phyloP scores from a whole-genome alignment of 2,329 filamentous ascomycete genomes.

The Periglandula ipomoeae region DNA sequence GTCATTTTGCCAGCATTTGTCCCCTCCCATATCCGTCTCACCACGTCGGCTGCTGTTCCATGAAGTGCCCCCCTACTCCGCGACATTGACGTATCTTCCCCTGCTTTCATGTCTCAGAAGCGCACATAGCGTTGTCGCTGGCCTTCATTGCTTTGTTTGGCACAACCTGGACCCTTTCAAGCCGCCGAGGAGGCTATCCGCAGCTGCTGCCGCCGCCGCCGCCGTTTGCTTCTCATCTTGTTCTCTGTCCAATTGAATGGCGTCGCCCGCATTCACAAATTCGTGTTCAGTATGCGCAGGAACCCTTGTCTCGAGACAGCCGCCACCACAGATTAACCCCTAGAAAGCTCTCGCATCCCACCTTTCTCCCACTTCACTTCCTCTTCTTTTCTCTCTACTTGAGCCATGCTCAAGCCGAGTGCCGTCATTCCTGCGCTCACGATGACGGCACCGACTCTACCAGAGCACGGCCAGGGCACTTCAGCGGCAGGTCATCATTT shows the following conservation, averaged over 20 bases:
- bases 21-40: not conserved
- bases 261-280: constrained; percentile 7
- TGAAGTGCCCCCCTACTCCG: not conserved
- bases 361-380: constrained; percentile 1
- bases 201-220: not conserved
- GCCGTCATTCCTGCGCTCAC: constrained; percentile 17
- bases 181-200: not conserved
- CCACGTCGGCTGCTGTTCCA: constrained; percentile 1
- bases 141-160: not conserved
- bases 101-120: constrained; percentile 8
- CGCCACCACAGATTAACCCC: constrained; percentile 9
- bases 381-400: not conserved
- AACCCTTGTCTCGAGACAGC: constrained; percentile 12
- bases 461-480: constrained; percentile 19
- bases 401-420: constrained; percentile 20
- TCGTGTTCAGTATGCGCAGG: constrained; percentile 14
- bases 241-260: constrained; percentile 11
- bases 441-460: constrained; percentile 22
- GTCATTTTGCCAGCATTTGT: not conserved
- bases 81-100: constrained; percentile 1
- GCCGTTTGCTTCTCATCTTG: constrained; percentile 3
- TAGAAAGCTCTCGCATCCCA: not conserved
- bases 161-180: not conserved
- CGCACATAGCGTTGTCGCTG: constrained; percentile 3
- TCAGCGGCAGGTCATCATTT: constrained; percentile 18